A percentile compares a stretch with the other conserved stretches of the same genome.
phyloP scores from a whole-genome alignment of 2,329 filamentous ascomycete species.

The Microdochium paspali region DNA sequence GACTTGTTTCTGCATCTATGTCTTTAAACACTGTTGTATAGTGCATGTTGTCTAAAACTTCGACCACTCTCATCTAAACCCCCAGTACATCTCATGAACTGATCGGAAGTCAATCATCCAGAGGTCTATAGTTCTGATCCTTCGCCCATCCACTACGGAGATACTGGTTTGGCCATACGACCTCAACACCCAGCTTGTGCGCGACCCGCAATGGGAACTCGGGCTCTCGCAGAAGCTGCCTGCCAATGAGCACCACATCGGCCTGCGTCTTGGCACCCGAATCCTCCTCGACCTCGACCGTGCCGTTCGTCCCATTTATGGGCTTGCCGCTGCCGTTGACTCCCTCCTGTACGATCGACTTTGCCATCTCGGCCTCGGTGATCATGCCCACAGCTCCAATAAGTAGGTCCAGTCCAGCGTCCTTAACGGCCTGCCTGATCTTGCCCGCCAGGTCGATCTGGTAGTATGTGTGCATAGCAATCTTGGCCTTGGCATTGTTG shows the following conservation, averaged over 20 bases:
- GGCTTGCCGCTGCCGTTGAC: slow-evolving; percentile 28
- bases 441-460: slow-evolving; percentile 65
- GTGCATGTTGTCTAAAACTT: too few relatives aligned
- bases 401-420: slow-evolving; percentile 40
- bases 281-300: slow-evolving; percentile 29
- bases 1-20: too few relatives aligned
- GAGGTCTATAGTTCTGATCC: too few relatives aligned
- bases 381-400: slow-evolving; percentile 72
- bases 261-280: slow-evolving; percentile 32
- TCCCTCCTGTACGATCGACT: slow-evolving; percentile 41
- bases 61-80: too few relatives aligned
- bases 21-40: too few relatives aligned
- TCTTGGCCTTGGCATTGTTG: slow-evolving; percentile 52
- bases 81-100: too few relatives aligned
- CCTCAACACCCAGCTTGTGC: slow-evolving; percentile 59
- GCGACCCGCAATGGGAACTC: slow-evolving; percentile 68
- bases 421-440: slow-evolving; percentile 56
- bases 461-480: slow-evolving; percentile 54
- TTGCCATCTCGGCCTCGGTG: slow-evolving; percentile 58
- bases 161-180: slow-evolving; percentile 65
- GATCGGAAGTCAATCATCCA: too few relatives aligned
- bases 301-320: slow-evolving; percentile 21
- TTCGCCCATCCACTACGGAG: slow-evolving; percentile 23
- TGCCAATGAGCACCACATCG: slow-evolving; percentile 65
- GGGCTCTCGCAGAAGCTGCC: slow-evolving; percentile 76